Evolutionary conservation across 345 rosid species (phyloP).

Genomic region (Melaleuca quinquenervia): DNA sequence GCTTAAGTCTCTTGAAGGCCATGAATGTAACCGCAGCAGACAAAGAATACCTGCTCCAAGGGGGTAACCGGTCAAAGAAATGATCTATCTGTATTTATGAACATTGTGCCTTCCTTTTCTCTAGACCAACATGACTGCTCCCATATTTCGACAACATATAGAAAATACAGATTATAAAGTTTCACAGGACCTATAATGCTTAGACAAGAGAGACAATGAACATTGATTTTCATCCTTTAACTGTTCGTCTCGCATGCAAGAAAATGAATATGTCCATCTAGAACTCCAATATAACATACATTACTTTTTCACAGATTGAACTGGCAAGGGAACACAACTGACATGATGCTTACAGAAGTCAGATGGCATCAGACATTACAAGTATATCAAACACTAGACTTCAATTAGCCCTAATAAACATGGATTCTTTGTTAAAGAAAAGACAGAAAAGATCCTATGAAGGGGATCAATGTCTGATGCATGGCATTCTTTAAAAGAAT

Average conservation of each 20-base stretch:
- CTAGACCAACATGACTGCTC: neutral
- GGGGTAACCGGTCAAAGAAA: neutral
- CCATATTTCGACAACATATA: neutral
- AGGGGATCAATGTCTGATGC: neutral
- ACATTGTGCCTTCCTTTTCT: neutral
- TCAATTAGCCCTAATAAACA: neutral
- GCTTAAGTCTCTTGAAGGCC: conserved; percentile 74
- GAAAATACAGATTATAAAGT: neutral
- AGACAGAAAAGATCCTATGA: neutral
- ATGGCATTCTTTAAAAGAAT: neutral
- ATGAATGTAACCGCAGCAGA: conserved; percentile 90
- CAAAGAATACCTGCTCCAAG: conserved; percentile 66
- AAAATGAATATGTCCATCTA: neutral
- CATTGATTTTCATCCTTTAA: neutral
- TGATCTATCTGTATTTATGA: neutral
- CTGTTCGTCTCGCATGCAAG: neutral
- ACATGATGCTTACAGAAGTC: neutral
- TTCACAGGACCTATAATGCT: neutral
- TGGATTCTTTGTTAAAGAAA: neutral
- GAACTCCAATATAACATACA: neutral
- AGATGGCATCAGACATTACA: neutral
- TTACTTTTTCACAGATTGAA: neutral
- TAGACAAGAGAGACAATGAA: neutral
- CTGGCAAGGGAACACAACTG: neutral
- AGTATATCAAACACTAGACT: neutral